These are phyloP conservation scores for Gossypium trilobum DNA, from an alignment of 441 rosid genomes.

Conservation along the genomic window DNA sequence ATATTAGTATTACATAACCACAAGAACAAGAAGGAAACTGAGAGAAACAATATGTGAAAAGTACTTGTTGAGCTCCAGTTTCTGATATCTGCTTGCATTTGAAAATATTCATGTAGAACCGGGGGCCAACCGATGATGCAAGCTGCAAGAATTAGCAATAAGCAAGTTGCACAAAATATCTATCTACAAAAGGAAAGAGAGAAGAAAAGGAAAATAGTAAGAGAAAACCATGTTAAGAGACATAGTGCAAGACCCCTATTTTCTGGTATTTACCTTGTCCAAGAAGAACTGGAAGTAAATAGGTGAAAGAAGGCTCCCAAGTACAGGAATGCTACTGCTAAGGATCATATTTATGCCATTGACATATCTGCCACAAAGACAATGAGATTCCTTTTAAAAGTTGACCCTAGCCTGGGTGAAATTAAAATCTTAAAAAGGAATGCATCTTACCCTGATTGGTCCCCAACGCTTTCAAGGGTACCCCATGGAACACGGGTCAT, in stretches of 20 bases:
- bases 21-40: neutral
- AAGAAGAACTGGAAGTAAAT: conserved; percentile 88
- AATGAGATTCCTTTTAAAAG: conserved; percentile 15
- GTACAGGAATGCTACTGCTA: conserved; percentile 67
- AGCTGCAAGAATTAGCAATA: conserved; percentile 46
- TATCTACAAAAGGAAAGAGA: neutral
- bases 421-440: conserved; percentile 13
- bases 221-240: conserved; percentile 4
- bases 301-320: conserved; percentile 82
- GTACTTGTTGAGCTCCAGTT: conserved; percentile 97
- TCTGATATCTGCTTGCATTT: conserved; percentile 96
- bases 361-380: conserved; percentile 64
- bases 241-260: conserved; percentile 4
- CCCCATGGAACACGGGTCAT: conserved; percentile 98
- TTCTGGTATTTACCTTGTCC: conserved; percentile 62
- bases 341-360: conserved; percentile 75
- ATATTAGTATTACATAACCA: neutral
- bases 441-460: conserved; percentile 78
- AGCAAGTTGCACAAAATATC: neutral
- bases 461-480: conserved; percentile 96
- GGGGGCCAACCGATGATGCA: conserved; percentile 94
- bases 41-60: conserved; percentile 4
- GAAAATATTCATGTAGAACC: conserved; percentile 86
- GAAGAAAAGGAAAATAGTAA: neutral
- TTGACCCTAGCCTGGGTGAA: conserved; percentile 1